Evolutionary conservation across 2,329 filamentous ascomycete species (phyloP), one percentile per base, ranked within the genome.

Genomic region (Aureobasidium lini): DNA sequence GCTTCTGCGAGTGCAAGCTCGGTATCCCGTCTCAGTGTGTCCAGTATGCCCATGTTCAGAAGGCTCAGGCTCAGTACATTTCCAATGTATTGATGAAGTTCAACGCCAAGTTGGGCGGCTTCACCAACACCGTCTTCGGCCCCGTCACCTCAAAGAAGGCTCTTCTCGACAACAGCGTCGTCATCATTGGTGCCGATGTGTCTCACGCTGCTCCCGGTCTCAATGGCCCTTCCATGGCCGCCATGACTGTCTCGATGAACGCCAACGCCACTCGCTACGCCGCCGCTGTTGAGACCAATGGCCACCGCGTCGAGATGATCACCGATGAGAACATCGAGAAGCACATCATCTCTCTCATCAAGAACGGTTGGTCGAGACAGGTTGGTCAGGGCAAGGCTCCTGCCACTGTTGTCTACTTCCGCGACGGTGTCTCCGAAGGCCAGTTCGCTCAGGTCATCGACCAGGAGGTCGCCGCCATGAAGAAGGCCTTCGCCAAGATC

Each of bases 11-110:
- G 66, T 93, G 89, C 68, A 86, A 89, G 36, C 92, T 85, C 64
- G 91, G 88, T n/a, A 81, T 92, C 13, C 79, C 90, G 0, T 90
- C 90, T 0, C 94, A 97, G 70, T 87, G 92, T 63, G 70, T 97
- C n/a, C 86, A 91, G 64, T 77, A 79, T 2, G 75, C 76, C 0
- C 87, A 95, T 61, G 88, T 93, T 0, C 66, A 76, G 39, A 87
- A 87, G 70, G 83, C 82, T 15, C 84, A 88, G 23, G 81, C 81
- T 0, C 94, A 99, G 67, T 97, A 97, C 73, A 87, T 89, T 67
- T 94, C 89, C 1, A 99, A 99, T 63, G 90, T 99, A 0, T 83
- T 85, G 64, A 94, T 99, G 90, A 99, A 99, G 77, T 85, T 99
- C 64, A 97, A 99, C 67, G 88, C 90, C 3, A 99, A 99, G 77